Base-by-base conservation (phyloP, 192 early-diverging fungal species). In the Allomyces macrogynus region DNA sequence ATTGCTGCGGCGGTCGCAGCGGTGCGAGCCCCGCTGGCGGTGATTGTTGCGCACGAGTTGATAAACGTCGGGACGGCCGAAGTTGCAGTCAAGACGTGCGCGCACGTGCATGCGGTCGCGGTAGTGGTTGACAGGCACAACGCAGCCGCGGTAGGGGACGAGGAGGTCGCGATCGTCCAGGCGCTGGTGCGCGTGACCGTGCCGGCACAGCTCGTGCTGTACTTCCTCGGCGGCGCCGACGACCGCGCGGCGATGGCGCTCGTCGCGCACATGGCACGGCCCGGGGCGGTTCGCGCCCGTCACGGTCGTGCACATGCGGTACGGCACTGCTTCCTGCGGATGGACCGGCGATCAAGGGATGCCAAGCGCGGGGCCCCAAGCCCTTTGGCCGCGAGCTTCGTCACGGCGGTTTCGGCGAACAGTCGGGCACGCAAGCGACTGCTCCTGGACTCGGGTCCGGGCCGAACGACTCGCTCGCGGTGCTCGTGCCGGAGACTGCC, bases 201-300 rank as follows among this genome's bases (percentile, higher is more conserved):
- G 57, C 76, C 84, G 66, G 71, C 63, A 22, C 72, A 78, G 8
- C 74, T 93, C 24, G 74, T 90, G 4, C 80, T 92, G 23, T 80
- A 84, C 18, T 86, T 88, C 69, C 69, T 84, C 61, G 89, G 89
- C 16, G 81, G 85, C 1, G 62, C 68, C 2, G 91, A 93, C 66
- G 89, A 92, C 73, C 77, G 81, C 68, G 81, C 83, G 54, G 81
- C 84, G 0, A 60, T 83, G 0, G 64, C 72, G 2, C 69, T 89
- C 42, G 81, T 83, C 0, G 71, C 81, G 25, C 75, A 76, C 4
- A 64, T 91, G 25, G 79, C 75, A 0, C 5, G 9, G 25, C 5
- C 64, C 16, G 18, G n/a, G 61, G 0, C 42, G 14, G 5, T 64
- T 26, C 25, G 23, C 11, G 2, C 1, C 3, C 3, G 42, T 26